Percentiles rank a stretch among this genome's conserved stretches.
Evolutionary conservation across 768 basidiomycete genomes (phyloP).

Genomic region (Crassisporium funariophilum): DNA sequence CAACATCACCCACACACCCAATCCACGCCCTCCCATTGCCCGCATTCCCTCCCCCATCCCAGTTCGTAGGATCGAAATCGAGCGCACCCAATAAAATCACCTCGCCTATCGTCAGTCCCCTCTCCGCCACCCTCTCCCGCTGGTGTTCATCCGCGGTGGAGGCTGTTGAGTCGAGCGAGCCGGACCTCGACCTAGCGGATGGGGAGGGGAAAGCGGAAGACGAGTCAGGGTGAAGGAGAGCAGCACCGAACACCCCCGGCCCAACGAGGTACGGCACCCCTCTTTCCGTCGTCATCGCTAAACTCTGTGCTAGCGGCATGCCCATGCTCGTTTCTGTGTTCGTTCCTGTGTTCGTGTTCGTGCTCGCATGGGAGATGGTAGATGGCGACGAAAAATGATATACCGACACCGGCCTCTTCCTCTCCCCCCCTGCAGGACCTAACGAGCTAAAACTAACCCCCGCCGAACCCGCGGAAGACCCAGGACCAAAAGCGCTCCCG

Average conservation of each 20-base stretch:
- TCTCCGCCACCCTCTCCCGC: not conserved
- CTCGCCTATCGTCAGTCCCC: conserved; percentile 26
- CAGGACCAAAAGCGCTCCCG: no score
- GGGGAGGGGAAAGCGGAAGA: no score
- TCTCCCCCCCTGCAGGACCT: no score
- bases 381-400: not conserved
- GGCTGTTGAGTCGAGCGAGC: no score
- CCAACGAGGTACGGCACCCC: conserved; percentile 27
- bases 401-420: not conserved
- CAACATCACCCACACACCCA: conserved; percentile 20
- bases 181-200: no score
- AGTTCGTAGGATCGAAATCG: conserved; percentile 15
- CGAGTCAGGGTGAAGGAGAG: no score
- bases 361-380: not conserved
- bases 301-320: conserved; percentile 2
- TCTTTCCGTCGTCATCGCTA: conserved; percentile 2
- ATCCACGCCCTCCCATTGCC: conserved; percentile 26
- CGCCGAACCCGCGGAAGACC: not conserved
- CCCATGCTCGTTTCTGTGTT: not conserved
- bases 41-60: conserved; percentile 2
- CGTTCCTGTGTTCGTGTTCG: not conserved
- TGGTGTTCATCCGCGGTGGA: no score
- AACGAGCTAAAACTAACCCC: no score
- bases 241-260: conserved; percentile 20
- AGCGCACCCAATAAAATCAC: conserved; percentile 29